Base-by-base conservation (phyloP, 345 rosid genomes). In the Linum tenue region DNA sequence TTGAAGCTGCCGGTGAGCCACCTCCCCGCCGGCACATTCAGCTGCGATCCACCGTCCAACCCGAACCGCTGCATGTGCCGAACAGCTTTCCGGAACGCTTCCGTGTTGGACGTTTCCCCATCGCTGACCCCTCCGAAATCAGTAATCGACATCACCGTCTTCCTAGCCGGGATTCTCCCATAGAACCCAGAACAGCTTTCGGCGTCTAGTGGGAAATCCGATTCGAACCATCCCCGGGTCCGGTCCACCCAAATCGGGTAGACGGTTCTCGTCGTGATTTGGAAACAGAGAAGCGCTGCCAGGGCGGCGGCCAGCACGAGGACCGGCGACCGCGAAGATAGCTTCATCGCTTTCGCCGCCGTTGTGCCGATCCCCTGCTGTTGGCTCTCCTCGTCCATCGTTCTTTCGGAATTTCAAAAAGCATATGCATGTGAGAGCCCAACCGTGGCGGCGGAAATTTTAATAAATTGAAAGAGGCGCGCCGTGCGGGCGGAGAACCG, bases 1-100 rank as follows among this genome's bases (percentile, higher is more conserved):
- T 95, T 91, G 69, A 95, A 91, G 77, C 90, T 88, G 37, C 99
- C 99, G 1, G 99, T 83, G 35, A 95, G 75, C 97, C 96, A 91
- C 67, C 74, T 75, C 36, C 99, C 97, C 62, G 37, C 59, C 0
- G 97, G 99, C 3, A 95, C 91, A 74, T 76, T 84, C 43, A 95
- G 74, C 91, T 83, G 97, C 64, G 79, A 74, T 72, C 95, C 94
- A 57, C 92, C 97, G 14, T 56, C 48, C 0, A 63, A 74, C 0
- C 71, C 80, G 69, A 83, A 81, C 60, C 80, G 72, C 37, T 70
- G 77, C 79, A 95, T 71, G 77, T 83, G 73, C 7, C 59, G 59
- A 1, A 91, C 75, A 59, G 99, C 97, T 61, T 64, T 77, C 76
- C 85, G 78, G 67, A 91, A 95, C 77, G 87, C 73, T 37, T 69